A percentile compares a stretch with the other conserved stretches of the same genome.
phyloP scores from a whole-genome alignment of 306 rosid species.

The Vigna unguiculata region DNA sequence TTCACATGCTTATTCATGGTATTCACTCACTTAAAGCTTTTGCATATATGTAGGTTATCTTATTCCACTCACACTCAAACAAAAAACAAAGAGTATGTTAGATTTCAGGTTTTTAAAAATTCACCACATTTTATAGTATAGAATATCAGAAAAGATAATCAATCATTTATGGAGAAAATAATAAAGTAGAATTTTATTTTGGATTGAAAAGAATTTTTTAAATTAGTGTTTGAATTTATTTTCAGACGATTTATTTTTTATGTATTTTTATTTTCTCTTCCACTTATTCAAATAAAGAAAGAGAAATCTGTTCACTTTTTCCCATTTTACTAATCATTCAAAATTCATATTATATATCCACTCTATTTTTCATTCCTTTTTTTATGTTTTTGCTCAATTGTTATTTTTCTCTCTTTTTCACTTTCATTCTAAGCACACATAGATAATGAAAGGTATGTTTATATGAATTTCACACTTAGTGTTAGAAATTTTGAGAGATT shows the following conservation, averaged over 20 bases:
- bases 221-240: neutral
- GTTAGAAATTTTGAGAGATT: neutral
- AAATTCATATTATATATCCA: neutral
- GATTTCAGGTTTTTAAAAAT: neutral
- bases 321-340: neutral
- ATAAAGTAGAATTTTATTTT: neutral
- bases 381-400: neutral
- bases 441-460: neutral
- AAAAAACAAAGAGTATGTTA: neutral
- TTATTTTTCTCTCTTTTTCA: neutral
- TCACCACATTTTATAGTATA: too few species aligned
- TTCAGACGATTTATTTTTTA: neutral
- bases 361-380: neutral
- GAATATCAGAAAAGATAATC: neutral
- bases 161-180: neutral
- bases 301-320: neutral
- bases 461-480: neutral
- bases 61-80: neutral
- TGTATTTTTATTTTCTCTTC: neutral
- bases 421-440: neutral
- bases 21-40: neutral
- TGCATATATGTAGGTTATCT: neutral
- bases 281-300: neutral
- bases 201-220: neutral
- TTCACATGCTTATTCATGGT: conserved; percentile 7